These are phyloP conservation scores for Cudoniella acicularis DNA, from an alignment of 495 filamentous ascomycete species.

Conservation along the genomic window DNA sequence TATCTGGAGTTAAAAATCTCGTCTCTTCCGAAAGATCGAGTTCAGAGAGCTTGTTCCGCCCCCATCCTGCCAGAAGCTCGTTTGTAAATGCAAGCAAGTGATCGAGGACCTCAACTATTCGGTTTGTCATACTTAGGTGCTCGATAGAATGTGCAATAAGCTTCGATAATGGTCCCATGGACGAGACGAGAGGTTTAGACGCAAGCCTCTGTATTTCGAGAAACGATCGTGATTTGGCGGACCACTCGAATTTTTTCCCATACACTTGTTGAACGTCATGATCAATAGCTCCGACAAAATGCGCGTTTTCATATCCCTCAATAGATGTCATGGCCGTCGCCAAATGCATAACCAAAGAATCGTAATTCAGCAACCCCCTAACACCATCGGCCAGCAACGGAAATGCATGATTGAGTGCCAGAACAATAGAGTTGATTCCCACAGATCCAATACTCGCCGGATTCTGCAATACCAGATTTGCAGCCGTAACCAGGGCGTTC, in stretches of 20 bases:
- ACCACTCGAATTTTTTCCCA: conserved; percentile 70
- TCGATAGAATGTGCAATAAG: conserved; percentile 72
- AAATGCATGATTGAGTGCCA: conserved; percentile 79
- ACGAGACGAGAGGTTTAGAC: conserved; percentile 67
- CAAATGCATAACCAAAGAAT: conserved; percentile 68
- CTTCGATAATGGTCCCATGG: conserved; percentile 74
- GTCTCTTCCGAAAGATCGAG: conserved; percentile 75
- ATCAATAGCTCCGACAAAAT: conserved; percentile 76
- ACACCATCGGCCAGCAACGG: conserved; percentile 60
- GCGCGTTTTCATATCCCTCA: conserved; percentile 78
- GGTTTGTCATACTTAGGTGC: conserved; percentile 52
- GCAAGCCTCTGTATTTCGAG: conserved; percentile 52
- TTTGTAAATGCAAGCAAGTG: conserved; percentile 67
- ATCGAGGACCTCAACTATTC: conserved; percentile 66
- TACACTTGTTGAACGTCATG: conserved; percentile 62
- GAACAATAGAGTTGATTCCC: conserved; percentile 56
- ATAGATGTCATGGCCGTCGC: conserved; percentile 59
- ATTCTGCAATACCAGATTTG: conserved; percentile 66
- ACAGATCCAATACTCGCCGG: conserved; percentile 45
- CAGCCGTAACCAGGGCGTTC: conserved; percentile 69
- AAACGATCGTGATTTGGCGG: conserved; percentile 55
- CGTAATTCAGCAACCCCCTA: conserved; percentile 61
- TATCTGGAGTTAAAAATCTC: conserved; percentile 64
- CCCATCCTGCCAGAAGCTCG: conserved; percentile 76
- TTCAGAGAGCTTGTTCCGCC: conserved; percentile 76